A percentile compares a stretch with the other conserved stretches of the same genome.
Conservation (phyloP, 83 land plant genomes). For the Thuja plicata region DNA sequence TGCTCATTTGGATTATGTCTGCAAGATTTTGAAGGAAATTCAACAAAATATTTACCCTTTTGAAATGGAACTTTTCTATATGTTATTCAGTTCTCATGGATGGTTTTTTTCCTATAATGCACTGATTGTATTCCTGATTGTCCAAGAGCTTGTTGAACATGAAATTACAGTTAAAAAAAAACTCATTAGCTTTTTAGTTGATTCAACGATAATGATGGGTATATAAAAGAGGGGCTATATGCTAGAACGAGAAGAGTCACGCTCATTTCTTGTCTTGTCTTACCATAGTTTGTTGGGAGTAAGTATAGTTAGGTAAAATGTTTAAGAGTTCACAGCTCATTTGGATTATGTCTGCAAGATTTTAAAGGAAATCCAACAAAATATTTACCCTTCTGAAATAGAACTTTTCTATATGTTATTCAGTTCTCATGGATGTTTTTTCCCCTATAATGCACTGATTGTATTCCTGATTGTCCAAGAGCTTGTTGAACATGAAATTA, state of each 20-base stretch:
- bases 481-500: not conserved
- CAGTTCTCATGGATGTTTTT: too few species aligned
- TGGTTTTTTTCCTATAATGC: not conserved
- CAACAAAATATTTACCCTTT: not conserved
- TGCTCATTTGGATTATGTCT: not conserved
- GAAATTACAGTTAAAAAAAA: not conserved
- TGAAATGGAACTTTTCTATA: not conserved
- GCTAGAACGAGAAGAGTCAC: not conserved
- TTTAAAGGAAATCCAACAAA: not conserved
- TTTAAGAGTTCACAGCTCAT: not conserved
- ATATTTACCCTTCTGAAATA: not conserved
- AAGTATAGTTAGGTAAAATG: not conserved
- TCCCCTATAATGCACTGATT: not conserved
- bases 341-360: not conserved
- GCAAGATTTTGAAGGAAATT: not conserved
- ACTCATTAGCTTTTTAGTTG: not conserved
- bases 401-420: not conserved
- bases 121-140: too few species aligned
- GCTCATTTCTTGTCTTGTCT: not conserved
- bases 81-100: not conserved
- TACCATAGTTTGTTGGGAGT: too few species aligned
- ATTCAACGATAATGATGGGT: not conserved
- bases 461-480: not conserved
- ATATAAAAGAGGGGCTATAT: too few species aligned
- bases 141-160: not conserved